Percentiles rank a stretch among this genome's conserved stretches.
Evolutionary conservation across 2,329 filamentous ascomycete genomes (phyloP).

Genomic region (Penicillium sp.): DNA sequence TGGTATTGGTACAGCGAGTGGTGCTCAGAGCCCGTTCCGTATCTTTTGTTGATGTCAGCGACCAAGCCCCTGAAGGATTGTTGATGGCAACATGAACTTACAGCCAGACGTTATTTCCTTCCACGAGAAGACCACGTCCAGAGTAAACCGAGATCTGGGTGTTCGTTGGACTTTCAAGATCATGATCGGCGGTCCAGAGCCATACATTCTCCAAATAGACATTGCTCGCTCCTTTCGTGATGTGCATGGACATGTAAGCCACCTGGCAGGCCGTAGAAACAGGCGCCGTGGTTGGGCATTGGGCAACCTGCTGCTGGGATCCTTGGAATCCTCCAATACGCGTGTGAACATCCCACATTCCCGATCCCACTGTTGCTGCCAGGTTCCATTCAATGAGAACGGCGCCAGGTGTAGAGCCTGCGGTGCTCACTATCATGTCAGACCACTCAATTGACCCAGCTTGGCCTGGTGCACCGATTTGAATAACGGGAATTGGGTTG

Average conservation of each 20-base stretch:
- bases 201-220: conserved; percentile 55
- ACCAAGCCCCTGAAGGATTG: background rate
- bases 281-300: conserved; percentile 47
- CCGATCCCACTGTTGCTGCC: conserved; percentile 47
- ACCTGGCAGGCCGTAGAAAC: conserved; percentile 37
- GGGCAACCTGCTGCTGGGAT: conserved; percentile 44
- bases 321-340: conserved; percentile 56
- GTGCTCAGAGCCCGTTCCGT: conserved; percentile 50
- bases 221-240: conserved; percentile 33
- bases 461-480: conserved; percentile 66
- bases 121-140: conserved; percentile 55
- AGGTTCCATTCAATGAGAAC: conserved; percentile 75
- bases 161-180: conserved; percentile 53
- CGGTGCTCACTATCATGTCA: conserved; percentile 70
- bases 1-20: conserved; percentile 53
- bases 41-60: conserved; percentile 21
- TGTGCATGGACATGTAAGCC: conserved; percentile 41
- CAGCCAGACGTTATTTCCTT: conserved; percentile 45
- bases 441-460: conserved; percentile 68
- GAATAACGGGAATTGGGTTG: conserved; percentile 64
- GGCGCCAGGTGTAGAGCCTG: conserved; percentile 67
- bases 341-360: conserved; percentile 60
- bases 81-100: conserved; percentile 22
- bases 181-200: conserved; percentile 58
- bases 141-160: conserved; percentile 55